Evolutionary conservation across 306 rosid genomes (phyloP).

Genomic region (Quercus gilva): DNA sequence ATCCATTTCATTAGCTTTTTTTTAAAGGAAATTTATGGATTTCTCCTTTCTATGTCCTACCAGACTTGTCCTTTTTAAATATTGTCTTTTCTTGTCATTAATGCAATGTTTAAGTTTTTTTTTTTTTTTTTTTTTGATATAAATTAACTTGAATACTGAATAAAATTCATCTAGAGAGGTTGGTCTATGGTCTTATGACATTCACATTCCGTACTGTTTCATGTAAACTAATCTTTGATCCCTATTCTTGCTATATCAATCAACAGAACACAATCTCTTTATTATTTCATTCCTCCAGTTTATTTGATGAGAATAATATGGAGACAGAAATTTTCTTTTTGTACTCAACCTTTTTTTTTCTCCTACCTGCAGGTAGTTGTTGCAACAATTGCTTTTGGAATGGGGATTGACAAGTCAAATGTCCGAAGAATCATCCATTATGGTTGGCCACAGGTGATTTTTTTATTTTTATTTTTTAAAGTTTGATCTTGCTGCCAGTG

Average conservation of each 20-base stretch:
- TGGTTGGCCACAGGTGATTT: conserved; percentile 96
- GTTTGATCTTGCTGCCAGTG: conserved; percentile 5
- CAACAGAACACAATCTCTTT: background rate
- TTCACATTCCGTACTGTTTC: background rate
- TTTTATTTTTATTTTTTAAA: conserved; percentile 10
- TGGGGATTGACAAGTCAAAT: conserved; percentile 92
- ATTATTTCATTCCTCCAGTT: conserved; percentile 2
- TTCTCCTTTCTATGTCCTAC: too few species aligned
- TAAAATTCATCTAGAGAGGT: background rate
- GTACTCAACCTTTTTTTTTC: background rate
- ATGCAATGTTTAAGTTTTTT: background rate
- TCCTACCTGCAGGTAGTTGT: conserved; percentile 69
- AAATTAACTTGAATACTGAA: background rate
- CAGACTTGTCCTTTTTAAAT: background rate
- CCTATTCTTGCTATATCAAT: background rate
- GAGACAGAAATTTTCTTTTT: background rate
- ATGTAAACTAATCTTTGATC: background rate
- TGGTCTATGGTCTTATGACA: background rate
- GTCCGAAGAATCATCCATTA: conserved; percentile 94
- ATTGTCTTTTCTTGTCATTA: background rate
- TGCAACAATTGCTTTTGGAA: conserved; percentile 97
- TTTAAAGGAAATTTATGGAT: too few species aligned
- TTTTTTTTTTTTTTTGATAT: background rate
- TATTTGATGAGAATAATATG: background rate
- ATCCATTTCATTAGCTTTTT: too few species aligned